phyloP scores from a whole-genome alignment of 2,329 filamentous ascomycete genomes.

The Coniochaeta ligniaria region DNA sequence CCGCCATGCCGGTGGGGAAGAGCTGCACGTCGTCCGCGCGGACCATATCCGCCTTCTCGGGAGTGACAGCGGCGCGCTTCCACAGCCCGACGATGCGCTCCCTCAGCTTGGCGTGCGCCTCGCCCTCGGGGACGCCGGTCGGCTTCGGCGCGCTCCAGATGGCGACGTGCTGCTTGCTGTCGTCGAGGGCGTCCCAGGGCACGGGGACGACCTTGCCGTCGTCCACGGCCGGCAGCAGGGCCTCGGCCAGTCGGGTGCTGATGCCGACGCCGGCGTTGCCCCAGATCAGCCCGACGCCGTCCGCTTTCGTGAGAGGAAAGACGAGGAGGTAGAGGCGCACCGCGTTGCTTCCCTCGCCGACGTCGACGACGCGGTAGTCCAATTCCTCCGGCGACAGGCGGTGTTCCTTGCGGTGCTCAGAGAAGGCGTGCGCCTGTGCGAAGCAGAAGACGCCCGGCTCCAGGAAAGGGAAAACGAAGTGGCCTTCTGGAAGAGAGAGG shows the following conservation, averaged over 20 bases:
- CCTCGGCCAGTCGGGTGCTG: slow-evolving; percentile 36
- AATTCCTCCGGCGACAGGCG: slow-evolving; percentile 26
- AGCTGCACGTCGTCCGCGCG: slow-evolving; percentile 39
- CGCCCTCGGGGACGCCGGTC: slow-evolving; percentile 29
- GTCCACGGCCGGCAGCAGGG: slow-evolving; percentile 29
- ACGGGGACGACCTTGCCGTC: slow-evolving; percentile 18
- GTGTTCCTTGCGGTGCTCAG: slow-evolving; percentile 25
- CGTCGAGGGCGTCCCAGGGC: slow-evolving; percentile 18
- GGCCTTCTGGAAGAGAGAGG: slow-evolving; percentile 17
- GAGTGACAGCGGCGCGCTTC: slow-evolving; percentile 28
- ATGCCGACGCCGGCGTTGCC: slow-evolving; percentile 36
- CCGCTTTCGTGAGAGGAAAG: slow-evolving; percentile 26
- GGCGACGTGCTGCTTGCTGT: slow-evolving; percentile 1
- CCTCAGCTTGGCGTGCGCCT: slow-evolving; percentile 28
- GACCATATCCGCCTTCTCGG: slow-evolving; percentile 16
- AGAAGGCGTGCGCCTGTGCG: slow-evolving; percentile 22
- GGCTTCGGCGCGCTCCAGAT: slow-evolving; percentile 17
- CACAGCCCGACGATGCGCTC: slow-evolving; percentile 33
- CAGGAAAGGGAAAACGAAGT: slow-evolving; percentile 19
- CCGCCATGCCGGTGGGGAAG: slow-evolving; percentile 47
- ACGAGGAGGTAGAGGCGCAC: slow-evolving; percentile 36
- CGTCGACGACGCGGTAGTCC: slow-evolving; percentile 30
- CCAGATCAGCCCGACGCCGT: slow-evolving; percentile 35
- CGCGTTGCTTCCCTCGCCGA: slow-evolving; percentile 17
- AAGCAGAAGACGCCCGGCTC: slow-evolving; percentile 17